Evolutionary conservation across 768 basidiomycete species (phyloP).

Genomic region (Xerocomellus intermedius): DNA sequence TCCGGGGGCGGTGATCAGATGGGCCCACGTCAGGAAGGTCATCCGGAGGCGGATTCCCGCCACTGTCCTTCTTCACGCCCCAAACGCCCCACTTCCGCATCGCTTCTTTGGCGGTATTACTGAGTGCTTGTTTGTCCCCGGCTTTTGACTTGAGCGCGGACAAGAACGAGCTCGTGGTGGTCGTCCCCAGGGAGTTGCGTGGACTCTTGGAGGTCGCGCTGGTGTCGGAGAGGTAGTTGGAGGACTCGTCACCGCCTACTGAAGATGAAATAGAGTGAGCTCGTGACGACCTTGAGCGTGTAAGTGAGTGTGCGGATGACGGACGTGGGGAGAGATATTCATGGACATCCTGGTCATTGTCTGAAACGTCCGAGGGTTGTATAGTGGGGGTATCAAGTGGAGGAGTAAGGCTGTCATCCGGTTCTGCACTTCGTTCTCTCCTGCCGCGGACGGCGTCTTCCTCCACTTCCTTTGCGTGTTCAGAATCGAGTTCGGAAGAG

Average conservation of each 20-base stretch:
- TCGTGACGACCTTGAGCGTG: slow-evolving; percentile 32
- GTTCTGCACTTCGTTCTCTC: slow-evolving; percentile 33
- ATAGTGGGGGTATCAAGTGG: slow-evolving; percentile 5
- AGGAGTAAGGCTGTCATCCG: slow-evolving; percentile 33
- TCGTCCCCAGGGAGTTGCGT: slow-evolving; percentile 41
- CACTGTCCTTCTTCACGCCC: slow-evolving; percentile 59
- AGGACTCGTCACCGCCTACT: slow-evolving; percentile 24
- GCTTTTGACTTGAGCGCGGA: slow-evolving; percentile 76
- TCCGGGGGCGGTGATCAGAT: slow-evolving; percentile 34
- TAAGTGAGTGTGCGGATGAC: slow-evolving; percentile 44
- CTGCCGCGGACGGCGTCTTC: slow-evolving; percentile 18
- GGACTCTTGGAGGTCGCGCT: slow-evolving; percentile 32
- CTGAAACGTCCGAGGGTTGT: slow-evolving; percentile 11
- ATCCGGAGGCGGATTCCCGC: slow-evolving; percentile 32
- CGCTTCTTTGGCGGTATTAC: slow-evolving; percentile 81
- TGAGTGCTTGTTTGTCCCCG: slow-evolving; percentile 80
- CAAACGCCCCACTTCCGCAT: slow-evolving; percentile 93
- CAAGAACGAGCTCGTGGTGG: slow-evolving; percentile 60
- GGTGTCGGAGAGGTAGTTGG: slow-evolving; percentile 35
- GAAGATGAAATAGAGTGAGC: slow-evolving; percentile 38
- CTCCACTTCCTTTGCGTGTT: slow-evolving; percentile 23
- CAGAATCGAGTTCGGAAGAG: slow-evolving; percentile 34
- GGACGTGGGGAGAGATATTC: slow-evolving; percentile 36
- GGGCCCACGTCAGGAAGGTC: slow-evolving; percentile 44
- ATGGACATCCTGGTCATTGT: slow-evolving; percentile 19